These are phyloP conservation scores for Ophiostoma tasmaniense DNA, from an alignment of 2,329 filamentous ascomycete genomes.

Conservation along the genomic window DNA sequence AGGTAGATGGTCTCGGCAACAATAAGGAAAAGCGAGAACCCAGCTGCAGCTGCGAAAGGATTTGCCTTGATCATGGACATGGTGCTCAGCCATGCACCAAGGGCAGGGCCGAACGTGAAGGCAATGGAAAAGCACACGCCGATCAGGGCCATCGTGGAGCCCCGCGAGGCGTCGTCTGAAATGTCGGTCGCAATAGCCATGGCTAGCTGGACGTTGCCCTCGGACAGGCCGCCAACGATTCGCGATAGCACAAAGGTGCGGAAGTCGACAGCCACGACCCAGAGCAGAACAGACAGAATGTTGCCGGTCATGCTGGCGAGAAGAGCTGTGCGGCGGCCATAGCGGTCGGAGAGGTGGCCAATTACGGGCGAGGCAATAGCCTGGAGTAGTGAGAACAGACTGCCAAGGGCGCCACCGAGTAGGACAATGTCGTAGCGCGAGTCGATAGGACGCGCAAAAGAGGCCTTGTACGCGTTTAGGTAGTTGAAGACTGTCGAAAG, in stretches of 20 bases:
- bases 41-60: constrained; percentile 87
- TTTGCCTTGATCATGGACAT: constrained; percentile 74
- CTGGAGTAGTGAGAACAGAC: constrained; percentile 84
- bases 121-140: constrained; percentile 95
- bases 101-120: constrained; percentile 89
- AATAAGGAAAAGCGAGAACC: constrained; percentile 77
- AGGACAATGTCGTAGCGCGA: constrained; percentile 95
- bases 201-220: constrained; percentile 93
- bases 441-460: constrained; percentile 86
- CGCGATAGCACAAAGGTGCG: constrained; percentile 91
- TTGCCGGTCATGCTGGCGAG: constrained; percentile 90
- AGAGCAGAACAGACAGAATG: constrained; percentile 83
- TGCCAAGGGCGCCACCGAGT: constrained; percentile 85
- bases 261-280: constrained; percentile 91
- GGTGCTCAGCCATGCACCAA: constrained; percentile 77
- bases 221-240: constrained; percentile 83
- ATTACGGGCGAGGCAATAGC: constrained; percentile 89
- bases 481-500: constrained; percentile 72
- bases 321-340: constrained; percentile 79
- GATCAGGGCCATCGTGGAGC: constrained; percentile 91
- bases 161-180: constrained; percentile 73
- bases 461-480: constrained; percentile 89
- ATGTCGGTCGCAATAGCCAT: constrained; percentile 96
- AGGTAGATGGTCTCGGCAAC: constrained; percentile 82
- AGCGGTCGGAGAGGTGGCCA: constrained; percentile 74